Percentiles rank a stretch among this genome's conserved stretches.
These are phyloP conservation scores for Gloeophyllum trabeum DNA, from an alignment of 768 basidiomycete species.

Conservation along the genomic window DNA sequence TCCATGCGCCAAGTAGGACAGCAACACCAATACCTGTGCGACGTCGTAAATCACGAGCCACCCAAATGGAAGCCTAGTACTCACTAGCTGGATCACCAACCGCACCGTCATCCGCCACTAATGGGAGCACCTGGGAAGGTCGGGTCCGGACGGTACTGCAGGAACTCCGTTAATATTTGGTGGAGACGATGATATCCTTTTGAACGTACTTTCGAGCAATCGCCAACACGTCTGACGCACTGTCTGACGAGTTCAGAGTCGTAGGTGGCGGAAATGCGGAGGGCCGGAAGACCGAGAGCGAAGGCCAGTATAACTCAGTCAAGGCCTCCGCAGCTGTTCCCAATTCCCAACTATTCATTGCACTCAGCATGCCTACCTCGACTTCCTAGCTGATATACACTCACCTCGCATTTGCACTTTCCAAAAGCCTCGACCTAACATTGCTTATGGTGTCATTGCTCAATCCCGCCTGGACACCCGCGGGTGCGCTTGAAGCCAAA, in stretches of 20 bases:
- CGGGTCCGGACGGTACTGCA: constrained; percentile 18
- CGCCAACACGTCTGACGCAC: constrained; percentile 27
- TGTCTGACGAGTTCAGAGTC: constrained; percentile 15
- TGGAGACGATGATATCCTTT: background rate
- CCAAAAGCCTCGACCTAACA: constrained; percentile 15
- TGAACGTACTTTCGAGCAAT: constrained; percentile 27
- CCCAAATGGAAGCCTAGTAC: constrained; percentile 7
- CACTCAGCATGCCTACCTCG: background rate
- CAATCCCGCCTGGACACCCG: constrained; percentile 13
- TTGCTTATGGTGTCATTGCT: constrained; percentile 13
- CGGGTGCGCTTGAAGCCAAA: too few relatives aligned
- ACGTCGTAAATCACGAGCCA: background rate
- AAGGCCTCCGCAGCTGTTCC: constrained; percentile 48
- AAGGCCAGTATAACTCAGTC: constrained; percentile 37
- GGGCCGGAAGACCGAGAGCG: constrained; percentile 36
- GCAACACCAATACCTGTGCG: constrained; percentile 36
- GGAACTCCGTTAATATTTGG: constrained; percentile 17
- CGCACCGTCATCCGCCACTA: constrained; percentile 35
- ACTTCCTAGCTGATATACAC: background rate
- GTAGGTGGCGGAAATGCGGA: constrained; percentile 29
- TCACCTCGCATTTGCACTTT: constrained; percentile 17
- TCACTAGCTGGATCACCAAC: constrained; percentile 52
- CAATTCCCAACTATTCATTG: constrained; percentile 40
- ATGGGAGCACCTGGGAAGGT: constrained; percentile 17
- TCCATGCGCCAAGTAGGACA: constrained; percentile 43